Base-by-base conservation (phyloP, 768 basidiomycete species). In the Tylopilus plumbeoviolaceoides region DNA sequence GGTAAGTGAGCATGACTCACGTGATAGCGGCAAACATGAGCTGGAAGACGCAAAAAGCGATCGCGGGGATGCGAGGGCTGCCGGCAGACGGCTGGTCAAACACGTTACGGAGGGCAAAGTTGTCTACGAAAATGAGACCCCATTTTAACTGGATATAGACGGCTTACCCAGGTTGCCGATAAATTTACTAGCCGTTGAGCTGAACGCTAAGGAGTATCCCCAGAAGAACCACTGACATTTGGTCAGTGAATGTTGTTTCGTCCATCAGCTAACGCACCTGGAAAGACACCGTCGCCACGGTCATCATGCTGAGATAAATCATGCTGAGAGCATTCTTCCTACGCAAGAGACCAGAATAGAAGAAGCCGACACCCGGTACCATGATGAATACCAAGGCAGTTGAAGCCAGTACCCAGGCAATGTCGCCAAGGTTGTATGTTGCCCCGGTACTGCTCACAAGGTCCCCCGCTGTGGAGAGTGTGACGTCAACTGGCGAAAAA, bases 121-220 rank as follows among this genome's bases (percentile, higher is more conserved):
- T 85, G 57, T 75, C 88, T 91, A 58, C 2, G 31, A 41, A 47
- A 43, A n/a, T 54, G n/a, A 55, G 47, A 41, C 38, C 14, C 17
- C 5, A 2, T 38, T 27, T n/a, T 11, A 12, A 48, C 2, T 7
- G 25, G 12, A 20, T 10, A 44, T n/a, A 35, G 27, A 18, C 7
- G 3, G 73, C 85, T 47, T 55, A 87, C 89, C 77, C 31, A 99
- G 78, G 60, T 95, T 74, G 10, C 95, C 95, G 56, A 99, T 95
- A 69, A 78, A 98, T n/a, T 61, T 57, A 55, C 72, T 75, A 5
- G 77, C 91, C 0, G 78, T 82, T 14, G 91, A 89, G 55, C 86
- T 88, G 74, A 98, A 98, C 0, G 95, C 82, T 21, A 98, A 76
- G 2, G 92, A 94, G 73, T 80, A 98, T 2, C 95, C 95, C 95